A percentile compares a stretch with the other conserved stretches of the same genome.
phyloP scores from a whole-genome alignment of 2,329 filamentous ascomycete species.

The Cordyceps cateniannulata region DNA sequence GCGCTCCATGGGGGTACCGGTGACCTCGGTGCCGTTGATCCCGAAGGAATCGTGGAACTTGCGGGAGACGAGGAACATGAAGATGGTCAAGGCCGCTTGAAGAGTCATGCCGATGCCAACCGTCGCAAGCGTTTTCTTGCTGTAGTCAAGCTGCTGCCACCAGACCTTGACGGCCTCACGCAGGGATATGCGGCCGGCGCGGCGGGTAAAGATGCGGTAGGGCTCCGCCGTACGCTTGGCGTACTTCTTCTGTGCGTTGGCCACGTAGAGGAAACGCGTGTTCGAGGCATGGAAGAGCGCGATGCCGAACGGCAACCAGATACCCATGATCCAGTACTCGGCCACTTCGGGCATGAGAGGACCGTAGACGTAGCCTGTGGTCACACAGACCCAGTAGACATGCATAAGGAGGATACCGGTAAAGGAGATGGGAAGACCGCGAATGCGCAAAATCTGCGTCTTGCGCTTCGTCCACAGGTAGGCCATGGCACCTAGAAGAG shows the following conservation, averaged over 20 bases:
- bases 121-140: conserved; percentile 40
- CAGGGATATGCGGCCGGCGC: conserved; percentile 17
- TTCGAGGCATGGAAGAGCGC: conserved; percentile 61
- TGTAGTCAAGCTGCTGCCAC: conserved; percentile 37
- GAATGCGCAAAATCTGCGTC: conserved; percentile 34
- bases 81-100: conserved; percentile 51
- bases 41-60: conserved; percentile 59
- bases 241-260: conserved; percentile 45
- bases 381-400: conserved; percentile 35
- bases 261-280: conserved; percentile 52
- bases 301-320: conserved; percentile 58
- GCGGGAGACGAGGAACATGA: conserved; percentile 57
- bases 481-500: conserved; percentile 32
- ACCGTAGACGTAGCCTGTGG: conserved; percentile 32
- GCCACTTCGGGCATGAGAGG: conserved; percentile 41
- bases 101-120: conserved; percentile 48
- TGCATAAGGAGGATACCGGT: conserved; percentile 34
- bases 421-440: conserved; percentile 35
- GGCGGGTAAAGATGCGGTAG: conserved; percentile 17
- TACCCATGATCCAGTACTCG: conserved; percentile 62
- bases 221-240: conserved; percentile 18
- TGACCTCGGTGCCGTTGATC: conserved; percentile 55
- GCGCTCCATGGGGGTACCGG: conserved; percentile 45
- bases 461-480: conserved; percentile 35
- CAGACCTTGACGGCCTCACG: conserved; percentile 26